Conservation (phyloP, 75 land plant species). For the Gnetum montanum region DNA sequence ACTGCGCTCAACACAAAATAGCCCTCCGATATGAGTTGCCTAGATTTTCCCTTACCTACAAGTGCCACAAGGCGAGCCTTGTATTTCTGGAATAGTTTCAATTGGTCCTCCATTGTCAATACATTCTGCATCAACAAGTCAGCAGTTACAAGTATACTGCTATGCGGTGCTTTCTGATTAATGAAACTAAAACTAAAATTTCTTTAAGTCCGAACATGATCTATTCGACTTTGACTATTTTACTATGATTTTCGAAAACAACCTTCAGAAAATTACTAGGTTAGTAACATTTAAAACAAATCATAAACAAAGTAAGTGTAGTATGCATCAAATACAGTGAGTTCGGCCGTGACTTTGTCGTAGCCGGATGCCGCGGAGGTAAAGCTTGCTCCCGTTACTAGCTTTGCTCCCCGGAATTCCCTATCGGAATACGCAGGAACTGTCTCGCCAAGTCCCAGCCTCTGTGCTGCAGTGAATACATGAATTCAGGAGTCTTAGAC, state of each 20-base stretch:
- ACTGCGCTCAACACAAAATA: conserved; percentile 30
- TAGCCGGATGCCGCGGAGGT: not conserved
- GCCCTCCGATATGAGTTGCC: conserved; percentile 6
- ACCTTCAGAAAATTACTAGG: no score
- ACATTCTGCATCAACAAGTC: conserved; percentile 1
- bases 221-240: no score
- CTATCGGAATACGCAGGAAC: not conserved
- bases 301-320: not conserved
- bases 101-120: conserved; percentile 16
- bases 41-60: conserved; percentile 14
- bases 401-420: not conserved
- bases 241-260: no score
- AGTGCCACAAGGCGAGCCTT: not conserved
- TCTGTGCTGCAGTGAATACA: not conserved
- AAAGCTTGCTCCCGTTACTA: conserved; percentile 3
- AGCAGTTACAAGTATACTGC: not conserved
- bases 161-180: not conserved
- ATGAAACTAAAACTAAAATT: no score
- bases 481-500: no score
- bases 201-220: not conserved
- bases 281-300: not conserved
- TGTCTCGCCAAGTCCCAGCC: not conserved
- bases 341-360: no score
- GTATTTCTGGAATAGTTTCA: conserved; percentile 25
- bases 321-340: no score